Conservation (phyloP, 106 monocot genomes). For the Dioscorea alata region DNA sequence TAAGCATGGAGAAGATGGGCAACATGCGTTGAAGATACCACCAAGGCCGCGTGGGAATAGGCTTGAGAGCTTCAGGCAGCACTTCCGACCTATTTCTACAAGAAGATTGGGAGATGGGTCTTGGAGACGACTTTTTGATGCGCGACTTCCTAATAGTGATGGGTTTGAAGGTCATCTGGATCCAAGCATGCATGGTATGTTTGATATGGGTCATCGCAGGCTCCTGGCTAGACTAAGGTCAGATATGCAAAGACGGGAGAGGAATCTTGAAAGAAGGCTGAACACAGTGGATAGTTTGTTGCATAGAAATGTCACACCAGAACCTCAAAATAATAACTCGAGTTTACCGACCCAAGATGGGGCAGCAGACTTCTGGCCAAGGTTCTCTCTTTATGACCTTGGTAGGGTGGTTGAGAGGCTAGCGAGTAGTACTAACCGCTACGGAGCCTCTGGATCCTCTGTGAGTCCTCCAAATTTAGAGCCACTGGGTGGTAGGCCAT, state of each 20-base stretch:
- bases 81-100: constrained; percentile 2
- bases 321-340: constrained; percentile 13
- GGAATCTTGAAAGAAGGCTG: constrained; percentile 10
- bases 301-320: constrained; percentile 13
- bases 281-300: constrained; percentile 10
- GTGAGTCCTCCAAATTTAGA: constrained; percentile 27
- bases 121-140: constrained; percentile 36
- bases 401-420: constrained; percentile 48
- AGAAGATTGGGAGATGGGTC: constrained; percentile 13
- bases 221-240: constrained; percentile 45
- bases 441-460: constrained; percentile 35
- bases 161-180: constrained; percentile 37
- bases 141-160: constrained; percentile 22
- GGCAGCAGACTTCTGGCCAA: constrained; percentile 27
- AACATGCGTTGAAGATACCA: constrained; percentile 12
- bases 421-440: constrained; percentile 14
- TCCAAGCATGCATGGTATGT: constrained; percentile 27
- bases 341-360: constrained; percentile 26
- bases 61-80: constrained; percentile 23
- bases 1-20: not conserved
- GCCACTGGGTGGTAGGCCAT: constrained; percentile 6
- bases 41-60: constrained; percentile 20
- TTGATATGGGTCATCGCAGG: constrained; percentile 31
- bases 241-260: constrained; percentile 31
- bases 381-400: constrained; percentile 34